These are phyloP conservation scores for Thelonectria olida DNA, from an alignment of 2,329 filamentous ascomycete genomes.

Conservation along the genomic window DNA sequence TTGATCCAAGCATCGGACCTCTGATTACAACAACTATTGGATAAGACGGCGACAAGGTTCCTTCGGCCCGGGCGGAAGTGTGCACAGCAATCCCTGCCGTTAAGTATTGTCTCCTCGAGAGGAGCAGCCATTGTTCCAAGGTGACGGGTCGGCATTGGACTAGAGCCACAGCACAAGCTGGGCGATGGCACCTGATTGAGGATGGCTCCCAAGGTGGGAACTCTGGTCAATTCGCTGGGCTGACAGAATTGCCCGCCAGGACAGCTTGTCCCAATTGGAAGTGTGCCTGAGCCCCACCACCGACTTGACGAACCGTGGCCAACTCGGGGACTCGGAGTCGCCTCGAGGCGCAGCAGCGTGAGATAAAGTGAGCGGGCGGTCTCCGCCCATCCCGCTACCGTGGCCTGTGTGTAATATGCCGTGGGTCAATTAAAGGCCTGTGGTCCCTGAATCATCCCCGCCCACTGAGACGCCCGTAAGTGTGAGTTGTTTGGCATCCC, in stretches of 20 bases:
- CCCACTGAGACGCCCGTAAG: not conserved
- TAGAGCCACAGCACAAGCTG: too few species aligned
- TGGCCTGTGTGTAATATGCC: not conserved
- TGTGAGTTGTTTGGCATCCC: too few species aligned
- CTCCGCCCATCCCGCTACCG: not conserved
- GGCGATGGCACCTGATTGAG: not conserved
- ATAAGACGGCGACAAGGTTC: not conserved
- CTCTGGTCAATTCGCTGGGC: not conserved
- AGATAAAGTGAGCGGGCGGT: constrained; percentile 8
- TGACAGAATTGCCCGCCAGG: not conserved
- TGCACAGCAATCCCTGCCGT: not conserved
- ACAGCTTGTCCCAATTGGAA: too few species aligned
- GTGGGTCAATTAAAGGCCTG: constrained; percentile 2
- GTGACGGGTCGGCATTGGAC: too few species aligned
- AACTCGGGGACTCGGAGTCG: not conserved
- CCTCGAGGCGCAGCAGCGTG: constrained; percentile 19
- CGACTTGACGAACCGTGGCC: not conserved
- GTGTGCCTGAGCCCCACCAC: not conserved
- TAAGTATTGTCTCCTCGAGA: not conserved
- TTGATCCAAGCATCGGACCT: too few species aligned
- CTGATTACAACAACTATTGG: too few species aligned
- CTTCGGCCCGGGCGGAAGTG: not conserved
- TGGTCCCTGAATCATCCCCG: constrained; percentile 6
- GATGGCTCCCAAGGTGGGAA: not conserved
- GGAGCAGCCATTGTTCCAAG: too few species aligned